phyloP scores from a whole-genome alignment of 352 stramenopile species.

The Globisporangium splendens region DNA sequence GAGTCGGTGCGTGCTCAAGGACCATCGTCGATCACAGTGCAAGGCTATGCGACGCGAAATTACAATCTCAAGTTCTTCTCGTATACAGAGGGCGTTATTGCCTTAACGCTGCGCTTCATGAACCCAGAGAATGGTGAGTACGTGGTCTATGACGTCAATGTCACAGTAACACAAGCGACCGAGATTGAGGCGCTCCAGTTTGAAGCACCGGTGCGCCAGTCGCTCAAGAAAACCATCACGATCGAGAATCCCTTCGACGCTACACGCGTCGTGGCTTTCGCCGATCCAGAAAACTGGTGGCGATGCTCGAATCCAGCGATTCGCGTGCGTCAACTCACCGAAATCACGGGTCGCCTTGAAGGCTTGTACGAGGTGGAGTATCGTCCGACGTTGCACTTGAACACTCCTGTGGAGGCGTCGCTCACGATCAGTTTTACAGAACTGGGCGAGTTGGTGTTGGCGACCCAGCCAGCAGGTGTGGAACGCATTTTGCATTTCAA shows the following conservation, averaged over 20 bases:
- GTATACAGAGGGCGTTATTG: conserved; percentile 70
- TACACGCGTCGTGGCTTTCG: conserved; percentile 48
- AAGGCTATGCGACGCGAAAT: conserved; percentile 43
- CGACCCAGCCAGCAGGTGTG: conserved; percentile 61
- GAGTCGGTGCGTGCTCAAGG: conserved; percentile 65
- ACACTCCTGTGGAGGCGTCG: conserved; percentile 34
- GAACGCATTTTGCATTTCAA: conserved; percentile 83
- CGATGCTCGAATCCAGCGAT: conserved; percentile 65
- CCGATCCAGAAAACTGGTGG: conserved; percentile 74
- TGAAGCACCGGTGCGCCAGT: conserved; percentile 82
- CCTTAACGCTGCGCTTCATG: conserved; percentile 70
- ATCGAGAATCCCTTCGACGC: conserved; percentile 88
- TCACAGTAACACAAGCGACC: conserved; percentile 51
- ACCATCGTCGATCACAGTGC: conserved; percentile 63
- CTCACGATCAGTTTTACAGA: conserved; percentile 82
- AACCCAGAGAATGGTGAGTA: conserved; percentile 87
- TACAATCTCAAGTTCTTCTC: conserved; percentile 89
- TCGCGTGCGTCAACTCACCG: conserved; percentile 65
- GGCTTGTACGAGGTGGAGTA: conserved; percentile 90
- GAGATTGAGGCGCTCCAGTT: conserved; percentile 80
- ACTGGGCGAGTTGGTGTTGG: conserved; percentile 76
- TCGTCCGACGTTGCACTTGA: conserved; percentile 64
- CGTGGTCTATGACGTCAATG: conserved; percentile 53
- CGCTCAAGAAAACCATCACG: conserved; percentile 72
- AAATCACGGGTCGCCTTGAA: conserved; percentile 70